Base-by-base conservation (phyloP, 2,329 filamentous ascomycete genomes). In the Pyricularia pennisetigena region DNA sequence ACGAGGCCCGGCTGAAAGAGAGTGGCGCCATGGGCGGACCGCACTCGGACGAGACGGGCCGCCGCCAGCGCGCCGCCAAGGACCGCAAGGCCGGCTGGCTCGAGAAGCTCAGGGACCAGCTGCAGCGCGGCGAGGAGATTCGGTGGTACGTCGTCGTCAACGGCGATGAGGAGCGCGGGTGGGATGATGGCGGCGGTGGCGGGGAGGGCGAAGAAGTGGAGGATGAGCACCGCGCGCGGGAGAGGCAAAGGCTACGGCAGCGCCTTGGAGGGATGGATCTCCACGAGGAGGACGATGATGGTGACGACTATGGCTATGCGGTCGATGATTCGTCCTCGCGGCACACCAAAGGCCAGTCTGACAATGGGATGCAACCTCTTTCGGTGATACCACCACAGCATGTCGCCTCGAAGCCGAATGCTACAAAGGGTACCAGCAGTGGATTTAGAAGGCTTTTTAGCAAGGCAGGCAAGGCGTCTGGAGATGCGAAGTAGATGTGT, bases 61-160 rank as follows among this genome's bases (percentile, higher is more conserved):
- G 75, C 63, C 72, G 74, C 4, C 70, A 66, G 67, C 65, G 72
- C 4, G 73, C 74, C 68, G 67, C 77, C 76, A 68, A 79, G 78
- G 64, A 71, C 73, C 30, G 77, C 68, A 57, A 67, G 67, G 73
- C 75, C 2, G 78, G 79, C 2, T 89, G 87, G 86, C 79, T 90
- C 63, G 81, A 83, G 73, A 82, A 80, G 72, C 76, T 89, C 72
- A 81, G 86, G 35, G 84, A 87, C 73, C 79, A 84, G 70, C 72
- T 89, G 70, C 83, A 88, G 76, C 78, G 78, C n/a, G 82, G 78
- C 2, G 85, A 82, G 72, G 78, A 82, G n/a, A 84, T 88, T 30
- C 77, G 81, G 62, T 90, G 87, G 87, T 87, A 86, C 72, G 78
- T 89, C 1, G 86, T 90, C 9, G 84, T 88, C 20, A 88, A 86